Conservation (phyloP, 1,139 yeast species). For the Suhomyces ambrosiae region DNA sequence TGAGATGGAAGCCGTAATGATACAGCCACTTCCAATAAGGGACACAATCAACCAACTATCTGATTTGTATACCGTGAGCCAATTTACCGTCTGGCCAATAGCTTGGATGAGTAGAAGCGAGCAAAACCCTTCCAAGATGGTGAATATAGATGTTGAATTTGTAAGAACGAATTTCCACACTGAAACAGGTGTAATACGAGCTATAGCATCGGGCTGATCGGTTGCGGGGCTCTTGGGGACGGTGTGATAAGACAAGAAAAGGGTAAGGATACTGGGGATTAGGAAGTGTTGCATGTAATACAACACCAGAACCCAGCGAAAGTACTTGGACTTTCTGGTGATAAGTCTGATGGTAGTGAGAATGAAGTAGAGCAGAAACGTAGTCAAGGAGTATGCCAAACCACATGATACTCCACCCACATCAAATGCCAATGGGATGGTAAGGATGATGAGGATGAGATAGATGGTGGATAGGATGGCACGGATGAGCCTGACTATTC, state of each 20-base stretch:
- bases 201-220: conserved; percentile 16
- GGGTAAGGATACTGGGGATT: conserved; percentile 77
- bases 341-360: conserved; percentile 72
- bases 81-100: conserved; percentile 76
- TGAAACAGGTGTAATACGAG: conserved; percentile 25
- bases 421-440: conserved; percentile 94
- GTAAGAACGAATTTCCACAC: conserved; percentile 70
- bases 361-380: conserved; percentile 65
- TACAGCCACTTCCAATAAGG: conserved; percentile 71
- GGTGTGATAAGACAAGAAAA: conserved; percentile 60
- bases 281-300: conserved; percentile 82
- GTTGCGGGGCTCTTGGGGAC: conserved; percentile 31
- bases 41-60: conserved; percentile 82
- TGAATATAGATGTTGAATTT: conserved; percentile 85
- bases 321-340: conserved; percentile 48
- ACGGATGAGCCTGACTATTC: conserved; percentile 21
- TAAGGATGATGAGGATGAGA: conserved; percentile 68
- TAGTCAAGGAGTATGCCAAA: conserved; percentile 77
- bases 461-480: conserved; percentile 57
- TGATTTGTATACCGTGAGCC: conserved; percentile 68
- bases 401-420: conserved; percentile 93
- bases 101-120: conserved; percentile 87
- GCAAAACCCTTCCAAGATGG: conserved; percentile 90
- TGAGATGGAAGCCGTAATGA: conserved; percentile 73
- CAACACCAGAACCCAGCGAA: conserved; percentile 57